phyloP scores from a whole-genome alignment of 441 rosid genomes.

The Gossypium schwendimanii region DNA sequence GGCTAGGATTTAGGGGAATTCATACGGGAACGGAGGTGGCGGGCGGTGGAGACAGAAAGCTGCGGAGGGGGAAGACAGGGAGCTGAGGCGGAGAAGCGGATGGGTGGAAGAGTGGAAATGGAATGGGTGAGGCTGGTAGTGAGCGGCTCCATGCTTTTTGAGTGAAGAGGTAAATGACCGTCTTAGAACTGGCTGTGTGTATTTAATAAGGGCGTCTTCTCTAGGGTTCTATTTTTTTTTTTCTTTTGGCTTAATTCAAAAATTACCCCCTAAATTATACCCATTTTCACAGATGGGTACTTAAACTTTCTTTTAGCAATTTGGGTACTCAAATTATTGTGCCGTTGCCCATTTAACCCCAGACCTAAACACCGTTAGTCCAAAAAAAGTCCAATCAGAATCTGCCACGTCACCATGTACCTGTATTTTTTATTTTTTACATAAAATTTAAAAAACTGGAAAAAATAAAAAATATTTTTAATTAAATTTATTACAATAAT shows the following conservation, averaged over 20 bases:
- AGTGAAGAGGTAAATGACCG: not conserved
- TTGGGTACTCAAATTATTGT: no score
- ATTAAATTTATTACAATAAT: no score
- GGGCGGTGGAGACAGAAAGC: constrained; percentile 4
- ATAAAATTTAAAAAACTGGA: no score
- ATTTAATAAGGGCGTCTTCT: not conserved
- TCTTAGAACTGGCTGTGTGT: not conserved
- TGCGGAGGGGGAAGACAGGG: constrained; percentile 16
- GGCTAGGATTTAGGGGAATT: constrained; percentile 17
- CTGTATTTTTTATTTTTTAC: no score
- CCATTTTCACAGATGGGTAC: no score
- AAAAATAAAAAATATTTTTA: no score
- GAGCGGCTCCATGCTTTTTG: constrained; percentile 37
- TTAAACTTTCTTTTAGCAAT: no score
- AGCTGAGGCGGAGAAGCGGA: constrained; percentile 10
- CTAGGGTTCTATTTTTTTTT: not conserved
- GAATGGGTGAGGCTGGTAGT: constrained; percentile 2
- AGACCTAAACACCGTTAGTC: no score
- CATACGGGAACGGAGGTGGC: constrained; percentile 37
- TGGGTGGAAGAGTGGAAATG: not conserved
- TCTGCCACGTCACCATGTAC: no score
- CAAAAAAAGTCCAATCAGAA: no score
- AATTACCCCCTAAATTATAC: no score
- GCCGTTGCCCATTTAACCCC: no score
- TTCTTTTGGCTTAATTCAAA: not conserved